phyloP scores from a whole-genome alignment of 768 basidiomycete genomes.

The Psilocybe sp. region DNA sequence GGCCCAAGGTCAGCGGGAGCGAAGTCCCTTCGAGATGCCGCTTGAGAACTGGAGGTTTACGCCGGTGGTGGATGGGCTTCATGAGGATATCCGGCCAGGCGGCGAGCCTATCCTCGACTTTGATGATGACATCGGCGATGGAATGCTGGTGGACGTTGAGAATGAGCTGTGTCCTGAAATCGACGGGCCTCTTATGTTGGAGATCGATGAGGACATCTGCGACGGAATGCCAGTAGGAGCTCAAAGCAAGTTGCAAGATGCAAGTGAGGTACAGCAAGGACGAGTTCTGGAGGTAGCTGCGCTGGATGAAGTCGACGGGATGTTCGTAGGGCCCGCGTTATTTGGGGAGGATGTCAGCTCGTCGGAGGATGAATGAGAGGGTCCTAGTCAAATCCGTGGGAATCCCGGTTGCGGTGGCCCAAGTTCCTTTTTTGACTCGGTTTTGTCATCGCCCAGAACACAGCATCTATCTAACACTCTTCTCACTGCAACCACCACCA shows the following conservation, averaged over 20 bases:
- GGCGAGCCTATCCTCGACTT: no score
- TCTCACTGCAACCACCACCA: constrained; percentile 5
- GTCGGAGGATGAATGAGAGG: constrained; percentile 15
- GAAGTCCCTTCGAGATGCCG: no score
- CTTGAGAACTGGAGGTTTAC: no score
- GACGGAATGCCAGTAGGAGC: background rate
- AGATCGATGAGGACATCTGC: background rate
- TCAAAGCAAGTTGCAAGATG: background rate
- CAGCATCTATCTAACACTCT: constrained; percentile 1
- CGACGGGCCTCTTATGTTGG: background rate
- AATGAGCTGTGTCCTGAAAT: background rate
- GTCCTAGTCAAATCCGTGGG: background rate
- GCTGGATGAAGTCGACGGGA: constrained; percentile 26
- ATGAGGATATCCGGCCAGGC: no score
- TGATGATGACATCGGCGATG: no score
- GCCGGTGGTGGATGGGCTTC: no score
- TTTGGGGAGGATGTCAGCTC: constrained; percentile 17
- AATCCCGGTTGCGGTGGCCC: background rate
- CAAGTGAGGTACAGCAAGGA: background rate
- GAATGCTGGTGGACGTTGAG: no score
- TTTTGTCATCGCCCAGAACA: constrained; percentile 22
- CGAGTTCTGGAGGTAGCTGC: constrained; percentile 13
- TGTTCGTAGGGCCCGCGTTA: constrained; percentile 30
- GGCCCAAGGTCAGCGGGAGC: no score
- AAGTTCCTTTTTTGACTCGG: constrained; percentile 33